Base-by-base conservation (phyloP, 257 asterid species). In the Nicotiana undulata region DNA sequence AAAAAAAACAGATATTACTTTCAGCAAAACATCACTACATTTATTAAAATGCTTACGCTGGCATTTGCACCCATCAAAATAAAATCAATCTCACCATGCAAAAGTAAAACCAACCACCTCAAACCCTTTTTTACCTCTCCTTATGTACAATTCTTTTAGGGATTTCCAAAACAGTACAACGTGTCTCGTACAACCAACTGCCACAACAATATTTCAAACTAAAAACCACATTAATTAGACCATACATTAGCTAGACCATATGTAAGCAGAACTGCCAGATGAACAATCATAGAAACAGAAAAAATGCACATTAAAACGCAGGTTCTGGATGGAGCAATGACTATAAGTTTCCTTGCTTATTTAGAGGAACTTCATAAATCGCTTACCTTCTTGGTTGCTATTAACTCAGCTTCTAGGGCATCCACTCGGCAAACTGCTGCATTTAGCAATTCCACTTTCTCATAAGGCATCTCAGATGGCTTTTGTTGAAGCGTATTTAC, bases 381-480 rank as follows among this genome's bases (percentile, higher is more conserved):
- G 46, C 70, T 46, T 79, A 96, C 99, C 99, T 94, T 94, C 86
- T 94, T 96, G 68, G 99, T 96, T 20, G 99, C 94, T 81, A 96
- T 96, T 81, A 94, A 61, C 89, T 96, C 99, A 1, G 99, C 99
- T 86, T 96, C 99, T 13, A 96, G 90, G 86, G 95, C 99, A 88
- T 96, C 99, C 56, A 96, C 99, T 70, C 98, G 88, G 84, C 94
- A 96, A 80, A 96, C 98, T 76, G 99, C 99, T 88, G 98, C 98
- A 88, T 92, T 90, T 76, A 94, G 88, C 82, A 96, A 89, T 84
- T 96, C 99, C 84, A 83, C 99, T 84, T 96, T 96, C 88, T 94
- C 98, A 53, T 83, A 89, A 10, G 98, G 99, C 99, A 96, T 96
- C 92, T 87, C 91, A 65, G 91, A 91, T 65, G 99, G 99, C 88